phyloP scores from a whole-genome alignment of 2,329 filamentous ascomycete genomes.

The Penicillium sp. region DNA sequence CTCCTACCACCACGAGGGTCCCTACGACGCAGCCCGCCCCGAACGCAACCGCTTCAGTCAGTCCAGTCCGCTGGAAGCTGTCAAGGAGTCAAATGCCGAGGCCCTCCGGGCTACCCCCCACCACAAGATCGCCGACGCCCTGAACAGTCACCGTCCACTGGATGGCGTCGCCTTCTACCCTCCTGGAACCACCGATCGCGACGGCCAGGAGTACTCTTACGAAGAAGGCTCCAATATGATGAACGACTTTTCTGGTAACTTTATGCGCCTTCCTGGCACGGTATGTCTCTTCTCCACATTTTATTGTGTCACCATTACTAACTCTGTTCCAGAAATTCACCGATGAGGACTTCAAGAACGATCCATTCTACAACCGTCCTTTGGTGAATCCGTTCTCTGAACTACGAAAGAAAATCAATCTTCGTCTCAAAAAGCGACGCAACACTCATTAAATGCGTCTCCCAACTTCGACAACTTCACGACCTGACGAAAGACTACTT shows the following conservation, averaged over 20 bases:
- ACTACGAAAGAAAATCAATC: slow-evolving; percentile 28
- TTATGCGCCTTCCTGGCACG: slow-evolving; percentile 69
- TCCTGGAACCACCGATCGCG: slow-evolving; percentile 64
- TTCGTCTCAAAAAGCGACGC: slow-evolving; percentile 25
- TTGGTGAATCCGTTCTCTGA: slow-evolving; percentile 28
- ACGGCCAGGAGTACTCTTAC: slow-evolving; percentile 71
- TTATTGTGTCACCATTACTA: background rate
- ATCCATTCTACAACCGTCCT: slow-evolving; percentile 37
- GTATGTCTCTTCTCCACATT: slow-evolving; percentile 52
- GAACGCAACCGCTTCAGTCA: slow-evolving; percentile 66
- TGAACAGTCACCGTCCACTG: slow-evolving; percentile 71
- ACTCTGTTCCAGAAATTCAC: slow-evolving; percentile 34
- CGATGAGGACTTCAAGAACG: slow-evolving; percentile 41
- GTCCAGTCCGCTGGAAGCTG: slow-evolving; percentile 71
- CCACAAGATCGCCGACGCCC: slow-evolving; percentile 72
- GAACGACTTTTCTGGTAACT: slow-evolving; percentile 60
- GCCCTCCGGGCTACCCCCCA: slow-evolving; percentile 76
- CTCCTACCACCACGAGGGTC: slow-evolving; percentile 83
- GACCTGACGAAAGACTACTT: slow-evolving; percentile 6
- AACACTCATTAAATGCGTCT: slow-evolving; percentile 10
- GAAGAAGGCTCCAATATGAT: slow-evolving; percentile 84
- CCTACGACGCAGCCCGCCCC: slow-evolving; percentile 78
- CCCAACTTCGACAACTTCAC: background rate
- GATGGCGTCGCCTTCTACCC: slow-evolving; percentile 78
- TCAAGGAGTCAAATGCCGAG: slow-evolving; percentile 68